Evolutionary conservation across 2,329 filamentous ascomycete genomes (phyloP).

Genomic region (Exophiala sp.): DNA sequence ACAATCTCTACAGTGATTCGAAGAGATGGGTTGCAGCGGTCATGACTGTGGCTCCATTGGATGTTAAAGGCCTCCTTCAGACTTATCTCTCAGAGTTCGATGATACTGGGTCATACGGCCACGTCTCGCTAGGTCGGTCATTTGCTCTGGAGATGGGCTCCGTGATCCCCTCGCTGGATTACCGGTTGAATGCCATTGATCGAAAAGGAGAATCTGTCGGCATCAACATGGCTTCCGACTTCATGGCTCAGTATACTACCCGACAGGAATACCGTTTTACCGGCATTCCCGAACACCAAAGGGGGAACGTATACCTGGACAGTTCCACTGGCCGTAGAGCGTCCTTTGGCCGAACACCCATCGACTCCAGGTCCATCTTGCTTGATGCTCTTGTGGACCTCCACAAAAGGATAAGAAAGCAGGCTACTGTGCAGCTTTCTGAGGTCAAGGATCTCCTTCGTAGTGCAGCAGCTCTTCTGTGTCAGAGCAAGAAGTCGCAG

Average conservation of each 20-base stretch:
- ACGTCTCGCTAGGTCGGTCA: slow-evolving; percentile 85
- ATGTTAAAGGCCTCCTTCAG: slow-evolving; percentile 87
- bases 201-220: slow-evolving; percentile 59
- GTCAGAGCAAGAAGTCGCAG: slow-evolving; percentile 67
- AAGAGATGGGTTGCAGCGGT: slow-evolving; percentile 73
- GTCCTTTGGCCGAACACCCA: slow-evolving; percentile 8
- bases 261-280: slow-evolving; percentile 91
- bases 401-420: slow-evolving; percentile 62
- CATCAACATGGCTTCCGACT: slow-evolving; percentile 90
- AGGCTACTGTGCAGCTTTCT: slow-evolving; percentile 62
- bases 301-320: slow-evolving; percentile 12
- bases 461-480: slow-evolving; percentile 78
- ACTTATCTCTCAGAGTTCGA: slow-evolving; percentile 95
- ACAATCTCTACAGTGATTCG: slow-evolving; percentile 68
- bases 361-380: slow-evolving; percentile 41
- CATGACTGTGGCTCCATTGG: slow-evolving; percentile 78
- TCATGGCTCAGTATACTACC: slow-evolving; percentile 93
- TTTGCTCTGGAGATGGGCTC: slow-evolving; percentile 92
- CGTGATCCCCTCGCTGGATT: slow-evolving; percentile 76
- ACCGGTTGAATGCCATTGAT: slow-evolving; percentile 76
- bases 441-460: slow-evolving; percentile 78
- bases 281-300: slow-evolving; percentile 62
- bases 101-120: slow-evolving; percentile 83
- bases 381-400: slow-evolving; percentile 63
- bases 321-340: slow-evolving; percentile 17